Conservation (phyloP, 805 yeast species). For the Ogataea methanolica region DNA sequence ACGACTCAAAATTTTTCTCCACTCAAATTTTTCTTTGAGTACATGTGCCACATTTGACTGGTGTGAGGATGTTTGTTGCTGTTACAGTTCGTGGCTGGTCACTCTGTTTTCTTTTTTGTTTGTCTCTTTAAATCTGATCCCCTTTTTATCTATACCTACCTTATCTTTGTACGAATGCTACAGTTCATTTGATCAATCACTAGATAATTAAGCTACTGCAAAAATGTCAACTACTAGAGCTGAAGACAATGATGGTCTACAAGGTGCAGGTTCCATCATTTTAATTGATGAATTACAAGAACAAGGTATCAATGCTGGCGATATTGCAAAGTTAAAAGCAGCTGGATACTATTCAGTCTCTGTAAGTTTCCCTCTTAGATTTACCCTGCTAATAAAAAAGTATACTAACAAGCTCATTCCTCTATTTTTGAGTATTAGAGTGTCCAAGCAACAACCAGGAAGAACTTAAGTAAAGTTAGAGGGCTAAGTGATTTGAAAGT, state of each 20-base stretch:
- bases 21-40: too few relatives aligned
- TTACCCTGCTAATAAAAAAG: neutral
- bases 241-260: slow-evolving; percentile 16
- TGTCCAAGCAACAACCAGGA: slow-evolving; percentile 56
- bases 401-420: slow-evolving; percentile 7
- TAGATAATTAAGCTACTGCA: too few relatives aligned
- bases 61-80: too few relatives aligned
- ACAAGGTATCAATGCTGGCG: slow-evolving; percentile 69
- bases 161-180: too few relatives aligned
- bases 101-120: too few relatives aligned
- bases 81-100: too few relatives aligned
- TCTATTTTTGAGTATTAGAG: slow-evolving; percentile 27
- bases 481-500: slow-evolving; percentile 77
- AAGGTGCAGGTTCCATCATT: slow-evolving; percentile 27
- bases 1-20: too few relatives aligned
- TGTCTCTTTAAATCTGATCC: too few relatives aligned
- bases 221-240: neutral
- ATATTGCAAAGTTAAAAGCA: slow-evolving; percentile 60
- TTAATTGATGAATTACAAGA: slow-evolving; percentile 51
- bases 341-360: slow-evolving; percentile 67
- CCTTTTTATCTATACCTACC: too few relatives aligned
- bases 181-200: too few relatives aligned
- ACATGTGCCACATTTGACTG: too few relatives aligned
- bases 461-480: slow-evolving; percentile 59
- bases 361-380: slow-evolving; percentile 38